Evolutionary conservation across 192 early-diverging fungal genomes (phyloP).

Genomic region (Mortierella claussenii): DNA sequence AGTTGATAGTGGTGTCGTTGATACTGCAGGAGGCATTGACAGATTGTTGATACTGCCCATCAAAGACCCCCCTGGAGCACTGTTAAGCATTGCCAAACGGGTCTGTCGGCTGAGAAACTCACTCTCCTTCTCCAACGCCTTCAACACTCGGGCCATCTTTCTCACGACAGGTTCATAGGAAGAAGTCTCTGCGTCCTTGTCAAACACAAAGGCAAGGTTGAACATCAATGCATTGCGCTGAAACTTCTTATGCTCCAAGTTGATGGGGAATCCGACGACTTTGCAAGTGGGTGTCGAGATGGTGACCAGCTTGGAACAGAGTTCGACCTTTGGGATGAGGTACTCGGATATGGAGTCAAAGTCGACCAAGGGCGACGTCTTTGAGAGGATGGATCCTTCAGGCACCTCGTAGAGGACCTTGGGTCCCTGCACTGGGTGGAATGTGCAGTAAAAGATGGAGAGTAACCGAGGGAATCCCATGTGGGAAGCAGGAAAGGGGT

Average conservation of each 20-base stretch:
- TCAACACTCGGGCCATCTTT: constrained; percentile 85
- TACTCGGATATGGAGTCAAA: constrained; percentile 86
- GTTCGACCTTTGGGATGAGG: constrained; percentile 83
- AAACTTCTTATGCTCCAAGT: constrained; percentile 76
- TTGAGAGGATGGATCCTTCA: constrained; percentile 71
- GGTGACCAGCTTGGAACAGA: constrained; percentile 81
- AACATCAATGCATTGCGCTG: constrained; percentile 87
- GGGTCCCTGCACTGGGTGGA: constrained; percentile 81
- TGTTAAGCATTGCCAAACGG: constrained; percentile 19
- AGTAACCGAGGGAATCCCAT: constrained; percentile 68
- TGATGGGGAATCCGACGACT: constrained; percentile 80
- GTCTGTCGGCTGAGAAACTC: constrained; percentile 46
- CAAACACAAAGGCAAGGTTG: constrained; percentile 97
- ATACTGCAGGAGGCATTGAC: not conserved
- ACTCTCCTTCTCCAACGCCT: constrained; percentile 78
- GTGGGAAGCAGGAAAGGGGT: no score
- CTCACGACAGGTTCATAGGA: constrained; percentile 90
- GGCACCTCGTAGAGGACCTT: constrained; percentile 81
- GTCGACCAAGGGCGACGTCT: constrained; percentile 65
- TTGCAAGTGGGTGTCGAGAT: constrained; percentile 75
- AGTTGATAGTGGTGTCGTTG: not conserved
- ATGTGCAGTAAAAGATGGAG: constrained; percentile 85
- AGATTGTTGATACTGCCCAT: not conserved
- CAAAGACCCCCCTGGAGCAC: not conserved
- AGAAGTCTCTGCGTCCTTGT: constrained; percentile 78